These are phyloP conservation scores for Mycena kentingensis DNA, from an alignment of 768 basidiomycete species.

Conservation along the genomic window DNA sequence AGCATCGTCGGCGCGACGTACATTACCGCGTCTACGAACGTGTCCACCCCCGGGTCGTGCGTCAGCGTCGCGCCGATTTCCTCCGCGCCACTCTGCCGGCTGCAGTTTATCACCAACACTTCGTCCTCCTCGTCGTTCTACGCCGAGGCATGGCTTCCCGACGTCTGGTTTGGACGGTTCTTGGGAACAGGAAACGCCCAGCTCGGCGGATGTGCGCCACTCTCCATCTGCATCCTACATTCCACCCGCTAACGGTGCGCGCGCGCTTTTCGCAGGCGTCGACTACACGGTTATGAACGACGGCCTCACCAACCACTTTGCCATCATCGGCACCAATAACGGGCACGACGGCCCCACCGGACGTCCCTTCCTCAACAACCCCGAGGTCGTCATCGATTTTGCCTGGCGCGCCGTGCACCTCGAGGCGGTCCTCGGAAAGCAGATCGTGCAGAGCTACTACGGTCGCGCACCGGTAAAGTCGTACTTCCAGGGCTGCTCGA, in stretches of 20 bases:
- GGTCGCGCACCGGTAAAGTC: conserved; percentile 14
- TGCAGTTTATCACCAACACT: conserved; percentile 5
- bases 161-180: conserved; percentile 5
- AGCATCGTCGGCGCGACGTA: conserved; percentile 9
- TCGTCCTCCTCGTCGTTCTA: conserved; percentile 1
- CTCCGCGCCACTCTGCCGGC: conserved; percentile 10
- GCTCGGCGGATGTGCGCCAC: conserved; percentile 1
- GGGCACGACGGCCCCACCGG: conserved; percentile 24
- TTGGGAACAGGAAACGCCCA: background rate
- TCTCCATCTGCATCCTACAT: background rate
- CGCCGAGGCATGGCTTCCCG: conserved; percentile 10
- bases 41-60: conserved; percentile 11
- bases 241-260: background rate
- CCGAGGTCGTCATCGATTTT: conserved; percentile 28
- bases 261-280: conserved; percentile 22
- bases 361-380: conserved; percentile 20
- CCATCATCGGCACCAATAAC: conserved; percentile 21
- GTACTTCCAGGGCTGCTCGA: conserved; percentile 18
- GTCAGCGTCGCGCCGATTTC: background rate
- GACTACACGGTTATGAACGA: conserved; percentile 17
- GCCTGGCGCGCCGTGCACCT: conserved; percentile 24
- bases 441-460: conserved; percentile 24
- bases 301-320: conserved; percentile 20
- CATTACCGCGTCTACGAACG: conserved; percentile 2
- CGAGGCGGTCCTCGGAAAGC: conserved; percentile 23